Percentiles rank a stretch among this genome's conserved stretches.
Evolutionary conservation across 1,284 basidiomycete genomes (phyloP).

Genomic region (Irpex lacteus): DNA sequence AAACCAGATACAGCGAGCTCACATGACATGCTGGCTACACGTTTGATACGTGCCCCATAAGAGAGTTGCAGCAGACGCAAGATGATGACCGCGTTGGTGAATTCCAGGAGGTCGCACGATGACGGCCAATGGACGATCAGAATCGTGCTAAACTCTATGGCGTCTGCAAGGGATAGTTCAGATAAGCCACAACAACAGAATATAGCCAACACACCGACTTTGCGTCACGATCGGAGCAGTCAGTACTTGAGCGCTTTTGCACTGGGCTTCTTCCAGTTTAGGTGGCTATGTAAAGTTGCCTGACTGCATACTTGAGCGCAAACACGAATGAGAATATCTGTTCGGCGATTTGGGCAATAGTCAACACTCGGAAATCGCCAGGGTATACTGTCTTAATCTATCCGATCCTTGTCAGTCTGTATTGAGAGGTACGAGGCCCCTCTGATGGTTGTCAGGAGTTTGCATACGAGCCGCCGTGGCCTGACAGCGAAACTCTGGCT

Average conservation of each 20-base stretch:
- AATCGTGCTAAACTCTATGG: background rate
- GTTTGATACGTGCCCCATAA: background rate
- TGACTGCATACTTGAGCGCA: background rate
- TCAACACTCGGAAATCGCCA: background rate
- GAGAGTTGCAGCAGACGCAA: too few relatives aligned
- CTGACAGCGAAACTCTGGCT: too few relatives aligned
- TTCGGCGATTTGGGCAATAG: background rate
- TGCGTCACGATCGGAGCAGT: background rate
- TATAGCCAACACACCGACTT: background rate
- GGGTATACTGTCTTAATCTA: background rate
- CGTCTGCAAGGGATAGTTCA: background rate
- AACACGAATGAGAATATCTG: background rate
- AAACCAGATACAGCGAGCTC: background rate
- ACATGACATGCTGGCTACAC: background rate
- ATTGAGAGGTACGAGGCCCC: background rate
- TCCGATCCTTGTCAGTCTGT: background rate
- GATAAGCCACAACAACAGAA: background rate
- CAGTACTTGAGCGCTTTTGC: too few relatives aligned
- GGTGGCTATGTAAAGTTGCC: background rate
- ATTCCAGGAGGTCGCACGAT: too few relatives aligned
- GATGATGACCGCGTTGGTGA: too few relatives aligned
- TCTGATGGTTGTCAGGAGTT: slow-evolving; percentile 1
- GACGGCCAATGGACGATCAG: background rate
- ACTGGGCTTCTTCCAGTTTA: background rate
- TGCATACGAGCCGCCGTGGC: background rate